These are phyloP conservation scores for Rhodotorula mucilaginosa DNA, from an alignment of 1,284 basidiomycete species.

Conservation along the genomic window DNA sequence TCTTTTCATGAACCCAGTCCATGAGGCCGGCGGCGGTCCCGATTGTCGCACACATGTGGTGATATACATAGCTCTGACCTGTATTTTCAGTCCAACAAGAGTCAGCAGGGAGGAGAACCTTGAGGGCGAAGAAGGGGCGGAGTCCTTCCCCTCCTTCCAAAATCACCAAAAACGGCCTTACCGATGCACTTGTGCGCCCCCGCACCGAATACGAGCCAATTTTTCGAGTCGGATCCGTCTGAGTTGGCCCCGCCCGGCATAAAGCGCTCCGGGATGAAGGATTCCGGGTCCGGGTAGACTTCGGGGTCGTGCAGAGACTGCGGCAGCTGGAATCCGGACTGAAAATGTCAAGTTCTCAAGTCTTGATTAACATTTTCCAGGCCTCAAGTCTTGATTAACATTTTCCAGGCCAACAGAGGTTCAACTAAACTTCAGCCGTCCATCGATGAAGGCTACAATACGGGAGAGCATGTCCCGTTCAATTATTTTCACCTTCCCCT, in stretches of 20 bases:
- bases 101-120: too few relatives aligned
- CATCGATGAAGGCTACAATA: too few relatives aligned
- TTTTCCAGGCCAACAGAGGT: too few relatives aligned
- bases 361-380: too few relatives aligned
- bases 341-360: too few relatives aligned
- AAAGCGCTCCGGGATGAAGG: conserved; percentile 88
- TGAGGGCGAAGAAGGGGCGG: too few relatives aligned
- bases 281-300: conserved; percentile 83
- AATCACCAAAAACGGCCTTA: background rate
- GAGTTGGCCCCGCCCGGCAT: conserved; percentile 65
- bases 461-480: too few relatives aligned
- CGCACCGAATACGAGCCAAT: conserved; percentile 92
- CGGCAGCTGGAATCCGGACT: too few relatives aligned
- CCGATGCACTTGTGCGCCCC: conserved; percentile 70
- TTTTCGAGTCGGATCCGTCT: conserved; percentile 84
- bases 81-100: background rate
- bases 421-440: too few relatives aligned
- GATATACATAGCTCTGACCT: conserved; percentile 85
- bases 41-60: conserved; percentile 85
- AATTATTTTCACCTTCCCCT: too few relatives aligned
- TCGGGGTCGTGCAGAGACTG: conserved; percentile 79
- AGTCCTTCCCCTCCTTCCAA: too few relatives aligned
- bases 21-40: conserved; percentile 78
- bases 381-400: too few relatives aligned
- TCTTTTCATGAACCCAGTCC: conserved; percentile 85